Evolutionary conservation across 2,329 filamentous ascomycete genomes (phyloP).

Genomic region (Diaporthe citri): DNA sequence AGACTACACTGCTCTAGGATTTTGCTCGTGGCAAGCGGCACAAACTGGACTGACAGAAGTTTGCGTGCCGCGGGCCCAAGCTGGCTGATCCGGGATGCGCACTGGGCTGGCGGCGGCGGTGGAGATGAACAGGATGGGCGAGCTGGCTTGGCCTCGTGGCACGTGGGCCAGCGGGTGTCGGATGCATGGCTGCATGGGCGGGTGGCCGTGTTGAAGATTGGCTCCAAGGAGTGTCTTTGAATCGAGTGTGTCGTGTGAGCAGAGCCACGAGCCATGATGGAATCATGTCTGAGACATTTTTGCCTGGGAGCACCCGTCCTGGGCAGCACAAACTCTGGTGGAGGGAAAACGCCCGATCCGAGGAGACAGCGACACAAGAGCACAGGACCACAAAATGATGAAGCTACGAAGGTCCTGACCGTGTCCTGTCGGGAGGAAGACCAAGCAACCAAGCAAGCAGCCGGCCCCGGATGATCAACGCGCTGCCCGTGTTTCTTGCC

Average conservation of each 20-base stretch:
- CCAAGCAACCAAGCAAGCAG: background rate
- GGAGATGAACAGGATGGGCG: conserved; percentile 3
- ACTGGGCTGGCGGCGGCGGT: background rate
- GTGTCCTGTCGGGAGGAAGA: too few species aligned
- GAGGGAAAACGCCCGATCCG: conserved; percentile 11
- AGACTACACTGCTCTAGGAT: background rate
- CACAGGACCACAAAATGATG: background rate
- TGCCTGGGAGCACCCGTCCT: conserved; percentile 19
- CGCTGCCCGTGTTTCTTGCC: background rate
- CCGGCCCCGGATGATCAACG: background rate
- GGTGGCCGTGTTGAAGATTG: background rate
- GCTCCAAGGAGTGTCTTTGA: conserved; percentile 3
- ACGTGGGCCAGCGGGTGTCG: conserved; percentile 11
- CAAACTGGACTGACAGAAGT: conserved; percentile 3
- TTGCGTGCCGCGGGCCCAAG: background rate
- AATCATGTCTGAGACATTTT: conserved; percentile 31
- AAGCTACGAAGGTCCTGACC: background rate
- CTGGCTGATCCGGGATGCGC: background rate
- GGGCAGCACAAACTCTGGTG: conserved; percentile 15
- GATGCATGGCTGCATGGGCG: background rate
- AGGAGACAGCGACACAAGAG: background rate
- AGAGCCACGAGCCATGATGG: conserved; percentile 21
- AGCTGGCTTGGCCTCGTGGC: background rate
- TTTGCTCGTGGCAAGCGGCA: conserved; percentile 28
- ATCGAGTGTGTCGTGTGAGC: conserved; percentile 20